Evolutionary conservation across 306 rosid species (phyloP), one percentile per base, ranked within the genome.

Genomic region (Senna siamea): DNA sequence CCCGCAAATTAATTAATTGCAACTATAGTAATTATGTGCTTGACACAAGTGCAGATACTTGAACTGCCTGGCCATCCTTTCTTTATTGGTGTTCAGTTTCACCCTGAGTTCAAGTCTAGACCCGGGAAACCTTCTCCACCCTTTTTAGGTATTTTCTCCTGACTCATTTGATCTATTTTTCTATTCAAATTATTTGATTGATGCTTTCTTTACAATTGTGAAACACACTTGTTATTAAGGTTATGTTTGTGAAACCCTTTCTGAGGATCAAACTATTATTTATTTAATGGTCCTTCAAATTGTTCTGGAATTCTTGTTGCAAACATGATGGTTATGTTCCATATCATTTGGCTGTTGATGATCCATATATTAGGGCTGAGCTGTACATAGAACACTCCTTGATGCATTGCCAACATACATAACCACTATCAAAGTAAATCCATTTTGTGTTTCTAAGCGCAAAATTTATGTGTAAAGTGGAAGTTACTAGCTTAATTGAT

Each of bases 31-130:
- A 54, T 70, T 44, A 41, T 56, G 56, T 76, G 22, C 57, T 51
- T 77, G 72, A 17, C 15, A 32, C 47, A 32, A 68, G 55, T 66
- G 83, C 88, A 92, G 97, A 87, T 92, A 77, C 74, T 92, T 50
- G 97, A 92, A 86, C 84, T 92, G 81, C 85, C 91, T 67, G 9
- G 85, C 76, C 97, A 92, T 89, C 96, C 96, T 6, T 92, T 82
- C 81, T 92, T 79, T 57, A 76, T 92, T 73, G 97, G 96, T 15
- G 97, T 85, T 68, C 97, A 92, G 83, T 92, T 92, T 81, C 97
- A 92, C 82, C 97, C 97, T 0, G 97, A 92, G 78, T 92, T 84
- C 78, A 92, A 86, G 76, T 92, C 97, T 48, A 84, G 97, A 85
- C 97, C 97, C 4, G 97, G 97, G 52, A 89, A 86, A 75, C 93